Evolutionary conservation across 1,284 basidiomycete species (phyloP), one percentile per base, ranked within the genome.

Genomic region (Microbotryomycetes sp.): DNA sequence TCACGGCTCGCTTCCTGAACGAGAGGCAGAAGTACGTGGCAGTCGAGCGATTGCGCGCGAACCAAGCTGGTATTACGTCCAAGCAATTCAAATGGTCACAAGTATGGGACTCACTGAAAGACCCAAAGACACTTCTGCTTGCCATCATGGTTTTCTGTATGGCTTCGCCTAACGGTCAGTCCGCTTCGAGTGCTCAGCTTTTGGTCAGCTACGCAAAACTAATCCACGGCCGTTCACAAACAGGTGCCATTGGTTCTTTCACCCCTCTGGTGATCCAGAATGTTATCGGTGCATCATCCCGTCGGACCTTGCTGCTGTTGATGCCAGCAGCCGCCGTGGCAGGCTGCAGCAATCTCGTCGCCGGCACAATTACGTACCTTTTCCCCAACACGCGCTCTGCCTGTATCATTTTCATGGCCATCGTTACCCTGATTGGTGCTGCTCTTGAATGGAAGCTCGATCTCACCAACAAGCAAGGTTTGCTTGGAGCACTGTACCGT

Each of bases 31-130:
- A 83, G 16, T 80, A 85, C 53, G 82, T 84, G 29, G 83, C 80
- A 3, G 74, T 86, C 29, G 85, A 86, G 71, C 80, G 85, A 46
- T 82, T 87, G n/a, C 80, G 83, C 36, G 79, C 84, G 64, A 84
- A 86, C 65, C 81, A 84, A 69, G 82, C 81, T 42, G 86, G 85
- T 0, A 84, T 80, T 0, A 81, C 73, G 73, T 28, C 76, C 7
- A 78, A 78, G 78, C 79, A 76, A 3, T 75, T 83, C 70, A 86
- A 87, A 77, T 80, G 77, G 70, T 77, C 81, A 4, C 84, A 86
- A 71, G 76, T 83, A 22, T 70, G 79, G 31, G 84, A 86, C 71
- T 82, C 84, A 0, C 57, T 85, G 4, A 74, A 73, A 4, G 86
- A 87, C 60, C 71, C 73, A 22, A 81, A 81, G 32, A 84, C 84